A percentile compares a stretch with the other conserved stretches of the same genome.
Conservation (phyloP, 2,329 filamentous ascomycete species). For the Xylariaceae sp. region DNA sequence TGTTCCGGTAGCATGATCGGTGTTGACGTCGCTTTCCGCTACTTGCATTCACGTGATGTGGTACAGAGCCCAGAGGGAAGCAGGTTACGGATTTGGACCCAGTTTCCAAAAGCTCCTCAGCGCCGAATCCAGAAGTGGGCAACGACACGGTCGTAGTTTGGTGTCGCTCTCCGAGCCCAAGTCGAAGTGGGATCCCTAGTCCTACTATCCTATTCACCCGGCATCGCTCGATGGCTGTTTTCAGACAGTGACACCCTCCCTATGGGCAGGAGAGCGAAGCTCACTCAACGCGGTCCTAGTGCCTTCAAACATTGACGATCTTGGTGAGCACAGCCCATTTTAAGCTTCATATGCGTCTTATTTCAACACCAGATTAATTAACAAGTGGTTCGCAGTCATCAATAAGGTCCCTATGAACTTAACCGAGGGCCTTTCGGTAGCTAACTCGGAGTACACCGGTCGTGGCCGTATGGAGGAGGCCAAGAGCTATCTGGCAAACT, state of each 20-base stretch:
- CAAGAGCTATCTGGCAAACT: background rate
- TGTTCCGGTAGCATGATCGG: conserved; percentile 19
- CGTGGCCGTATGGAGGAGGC: background rate
- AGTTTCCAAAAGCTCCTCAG: background rate
- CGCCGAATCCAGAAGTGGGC: background rate
- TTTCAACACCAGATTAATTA: too few species aligned
- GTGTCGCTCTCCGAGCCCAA: background rate
- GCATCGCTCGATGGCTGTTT: background rate
- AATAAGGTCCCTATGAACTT: too few species aligned
- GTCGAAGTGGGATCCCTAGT: conserved; percentile 1
- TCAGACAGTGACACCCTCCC: too few species aligned
- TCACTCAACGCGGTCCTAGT: too few species aligned
- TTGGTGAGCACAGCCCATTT: too few species aligned
- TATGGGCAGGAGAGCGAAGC: too few species aligned
- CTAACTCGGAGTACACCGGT: too few species aligned
- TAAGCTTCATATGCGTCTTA: too few species aligned
- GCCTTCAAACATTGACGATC: too few species aligned
- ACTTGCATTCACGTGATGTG: background rate
- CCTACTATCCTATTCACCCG: background rate
- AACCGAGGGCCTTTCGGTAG: too few species aligned
- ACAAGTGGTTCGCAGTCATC: too few species aligned
- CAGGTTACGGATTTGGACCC: background rate
- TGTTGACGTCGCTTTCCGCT: conserved; percentile 15
- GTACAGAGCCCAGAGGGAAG: background rate
- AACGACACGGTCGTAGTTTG: background rate